A percentile compares a stretch with the other conserved stretches of the same genome.
These are phyloP conservation scores for Trichoderma breve DNA, from an alignment of 2,329 filamentous ascomycete genomes.

Conservation along the genomic window DNA sequence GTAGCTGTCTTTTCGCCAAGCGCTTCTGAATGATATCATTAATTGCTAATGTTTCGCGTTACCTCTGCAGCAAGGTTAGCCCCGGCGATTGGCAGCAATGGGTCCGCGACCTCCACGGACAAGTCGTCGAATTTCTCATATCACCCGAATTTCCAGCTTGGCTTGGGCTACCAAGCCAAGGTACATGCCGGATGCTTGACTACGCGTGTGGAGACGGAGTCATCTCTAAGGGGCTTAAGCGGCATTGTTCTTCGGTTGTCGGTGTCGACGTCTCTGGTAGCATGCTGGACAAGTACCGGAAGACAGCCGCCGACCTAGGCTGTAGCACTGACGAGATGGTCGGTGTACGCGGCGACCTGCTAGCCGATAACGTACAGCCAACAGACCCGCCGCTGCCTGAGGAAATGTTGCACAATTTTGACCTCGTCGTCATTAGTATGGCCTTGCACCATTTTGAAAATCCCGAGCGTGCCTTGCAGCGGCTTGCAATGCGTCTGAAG, in stretches of 20 bases:
- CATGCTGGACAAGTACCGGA: slow-evolving; percentile 32
- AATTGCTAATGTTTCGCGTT: no score
- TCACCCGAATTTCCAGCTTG: background rate
- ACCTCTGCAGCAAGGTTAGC: background rate
- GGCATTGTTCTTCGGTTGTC: slow-evolving; percentile 31
- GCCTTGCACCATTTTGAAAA: slow-evolving; percentile 39
- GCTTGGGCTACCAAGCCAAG: background rate
- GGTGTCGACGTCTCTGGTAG: slow-evolving; percentile 34
- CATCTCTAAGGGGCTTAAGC: slow-evolving; percentile 28
- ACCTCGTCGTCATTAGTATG: slow-evolving; percentile 35
- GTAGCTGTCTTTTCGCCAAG: no score
- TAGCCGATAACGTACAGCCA: slow-evolving; percentile 31
- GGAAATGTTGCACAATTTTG: slow-evolving; percentile 30
- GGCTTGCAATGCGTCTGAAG: slow-evolving; percentile 30
- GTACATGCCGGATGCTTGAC: background rate
- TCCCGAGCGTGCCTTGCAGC: slow-evolving; percentile 28
- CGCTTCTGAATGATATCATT: no score
- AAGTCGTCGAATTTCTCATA: background rate
- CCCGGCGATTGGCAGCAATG: background rate
- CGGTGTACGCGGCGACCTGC: slow-evolving; percentile 25
- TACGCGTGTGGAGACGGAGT: slow-evolving; percentile 26
- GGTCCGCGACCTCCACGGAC: background rate
- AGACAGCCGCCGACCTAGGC: background rate
- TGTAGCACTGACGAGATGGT: background rate
- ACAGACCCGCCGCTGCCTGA: slow-evolving; percentile 7